These are phyloP conservation scores for Centrapalus pauciflorus DNA, from an alignment of 129 eudicot genomes.

Conservation along the genomic window DNA sequence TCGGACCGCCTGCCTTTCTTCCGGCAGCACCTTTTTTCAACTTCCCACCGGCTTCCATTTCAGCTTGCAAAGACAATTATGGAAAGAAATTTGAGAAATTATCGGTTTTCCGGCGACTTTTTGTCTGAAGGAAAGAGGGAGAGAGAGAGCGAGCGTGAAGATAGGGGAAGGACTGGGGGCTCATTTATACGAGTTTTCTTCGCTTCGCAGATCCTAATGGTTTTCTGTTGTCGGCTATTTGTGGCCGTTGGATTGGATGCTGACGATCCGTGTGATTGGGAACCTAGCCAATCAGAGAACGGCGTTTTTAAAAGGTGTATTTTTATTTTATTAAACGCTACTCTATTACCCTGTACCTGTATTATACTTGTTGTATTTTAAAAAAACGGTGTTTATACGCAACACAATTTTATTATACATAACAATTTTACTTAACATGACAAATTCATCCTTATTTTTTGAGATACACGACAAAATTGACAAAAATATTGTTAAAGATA, in stretches of 20 bases:
- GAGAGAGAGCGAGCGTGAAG: conserved; percentile 7
- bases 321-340: too few species aligned
- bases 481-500: too few species aligned
- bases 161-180: neutral
- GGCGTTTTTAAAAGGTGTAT: too few species aligned
- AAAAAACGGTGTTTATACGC: too few species aligned
- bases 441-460: too few species aligned
- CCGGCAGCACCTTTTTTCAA: conserved; percentile 33
- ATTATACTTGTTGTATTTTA: too few species aligned
- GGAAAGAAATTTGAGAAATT: neutral
- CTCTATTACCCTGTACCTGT: too few species aligned
- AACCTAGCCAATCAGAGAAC: neutral
- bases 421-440: too few species aligned
- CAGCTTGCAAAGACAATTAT: neutral
- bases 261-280: conserved; percentile 14
- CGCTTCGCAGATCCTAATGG: conserved; percentile 1
- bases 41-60: conserved; percentile 38
- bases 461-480: too few species aligned
- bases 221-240: neutral
- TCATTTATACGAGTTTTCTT: conserved; percentile 13
- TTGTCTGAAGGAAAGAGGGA: neutral
- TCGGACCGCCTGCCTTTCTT: conserved; percentile 36
- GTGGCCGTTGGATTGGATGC: conserved; percentile 19
- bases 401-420: too few species aligned
- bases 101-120: neutral